These are phyloP conservation scores for Fagopyrum tataricum DNA, from an alignment of 148 eudicot genomes.

Conservation along the genomic window DNA sequence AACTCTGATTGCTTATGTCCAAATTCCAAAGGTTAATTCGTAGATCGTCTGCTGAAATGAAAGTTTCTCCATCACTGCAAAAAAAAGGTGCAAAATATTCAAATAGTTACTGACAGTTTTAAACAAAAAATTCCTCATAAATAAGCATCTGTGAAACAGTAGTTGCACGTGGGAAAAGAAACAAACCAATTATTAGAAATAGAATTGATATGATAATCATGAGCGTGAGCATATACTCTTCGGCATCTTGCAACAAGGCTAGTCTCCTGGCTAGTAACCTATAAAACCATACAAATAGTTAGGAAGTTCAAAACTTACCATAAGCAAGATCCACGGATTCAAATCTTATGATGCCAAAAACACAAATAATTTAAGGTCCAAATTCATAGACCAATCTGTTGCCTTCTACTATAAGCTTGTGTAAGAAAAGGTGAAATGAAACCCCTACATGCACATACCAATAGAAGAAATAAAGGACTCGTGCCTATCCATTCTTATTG, in stretches of 20 bases:
- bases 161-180: neutral
- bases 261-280: slow-evolving; percentile 66
- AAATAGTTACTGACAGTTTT: neutral
- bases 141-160: neutral
- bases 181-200: slow-evolving; percentile 65
- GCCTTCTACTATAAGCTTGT: neutral
- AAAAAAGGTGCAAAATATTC: neutral
- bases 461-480: too few relatives aligned
- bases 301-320: neutral
- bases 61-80: slow-evolving; percentile 59
- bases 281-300: slow-evolving; percentile 8
- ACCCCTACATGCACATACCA: neutral
- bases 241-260: slow-evolving; percentile 24
- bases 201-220: slow-evolving; percentile 74
- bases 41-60: too few relatives aligned
- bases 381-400: neutral
- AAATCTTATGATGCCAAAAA: neutral
- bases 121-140: neutral
- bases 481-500: too few relatives aligned
- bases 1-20: too few relatives aligned
- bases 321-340: neutral
- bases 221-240: slow-evolving; percentile 76
- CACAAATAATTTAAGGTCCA: neutral
- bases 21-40: too few relatives aligned
- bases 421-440: too few relatives aligned